Evolutionary conservation across 2,329 filamentous ascomycete genomes (phyloP), one percentile per base, ranked within the genome.

Genomic region (Cladophialophora immunda): DNA sequence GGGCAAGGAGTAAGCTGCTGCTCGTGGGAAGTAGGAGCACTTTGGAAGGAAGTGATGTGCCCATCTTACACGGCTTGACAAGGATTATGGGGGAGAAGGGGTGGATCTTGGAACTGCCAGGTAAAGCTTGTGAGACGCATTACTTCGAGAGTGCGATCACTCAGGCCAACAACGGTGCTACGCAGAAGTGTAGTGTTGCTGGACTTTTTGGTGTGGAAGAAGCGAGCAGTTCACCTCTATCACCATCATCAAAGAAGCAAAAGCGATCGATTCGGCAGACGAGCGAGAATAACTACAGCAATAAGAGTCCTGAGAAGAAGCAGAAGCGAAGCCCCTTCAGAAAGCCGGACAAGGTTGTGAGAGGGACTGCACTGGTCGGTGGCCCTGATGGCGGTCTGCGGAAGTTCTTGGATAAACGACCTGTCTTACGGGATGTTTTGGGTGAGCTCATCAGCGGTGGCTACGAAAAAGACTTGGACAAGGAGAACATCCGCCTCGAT

Each of bases 1-100:
- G 95, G 30, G 95, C 95, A 25, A 92, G 94, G 76, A 95, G 91
- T 0, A 99, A 99, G 81, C 81, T 99, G 38, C 84, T 99, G 1
- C 90, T 99, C 13, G 79, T 99, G 0, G 95, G 95, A 9, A 96
- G 92, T 77, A 87, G 87, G 75, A 85, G 83, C 64, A 99, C 95
- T 0, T 81, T 99, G n/a, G 80, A 81, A 15, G 79, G 82, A 22
- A 82, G 70, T 63, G 81, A 80, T 1, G 89, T 92, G 71, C 91
- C 93, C 72, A 89, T 98, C 80, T 83, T 99, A 15, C 86, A 86
- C 36, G 85, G 86, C 25, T 92, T 98, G 74, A 85, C 98, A 7
- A 80, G 81, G 2, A 80, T 98, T 47, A 94, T 97, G 83, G 90
- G 94, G 70, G 81, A 85, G 64, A 88, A 87, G 60, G 82, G 86